Conservation (phyloP, 2,329 filamentous ascomycete genomes). For the Pseudocercospora fijiensis region DNA sequence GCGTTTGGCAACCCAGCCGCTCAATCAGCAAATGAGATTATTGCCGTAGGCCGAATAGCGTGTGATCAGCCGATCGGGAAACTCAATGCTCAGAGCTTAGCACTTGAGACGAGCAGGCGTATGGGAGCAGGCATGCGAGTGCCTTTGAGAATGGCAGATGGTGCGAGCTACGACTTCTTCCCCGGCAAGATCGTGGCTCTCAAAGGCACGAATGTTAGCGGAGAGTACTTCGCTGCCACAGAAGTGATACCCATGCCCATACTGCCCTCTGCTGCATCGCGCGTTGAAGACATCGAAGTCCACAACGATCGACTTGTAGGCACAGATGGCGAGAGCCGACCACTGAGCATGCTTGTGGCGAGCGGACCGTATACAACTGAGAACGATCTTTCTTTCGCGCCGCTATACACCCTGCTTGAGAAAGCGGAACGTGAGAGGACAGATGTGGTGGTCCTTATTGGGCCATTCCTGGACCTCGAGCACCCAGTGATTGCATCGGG, state of each 20-base stretch:
- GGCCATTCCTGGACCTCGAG: conserved; percentile 88
- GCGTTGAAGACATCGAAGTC: conserved; percentile 62
- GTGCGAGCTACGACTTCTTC: conserved; percentile 78
- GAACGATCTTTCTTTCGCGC: conserved; percentile 86
- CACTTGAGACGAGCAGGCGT: conserved; percentile 82
- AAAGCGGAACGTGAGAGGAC: conserved; percentile 72
- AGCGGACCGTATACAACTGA: conserved; percentile 91
- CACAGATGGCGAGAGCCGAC: conserved; percentile 60
- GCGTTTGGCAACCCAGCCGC: conserved; percentile 84
- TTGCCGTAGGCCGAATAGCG: conserved; percentile 88
- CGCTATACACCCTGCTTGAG: conserved; percentile 76
- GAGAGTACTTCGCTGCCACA: conserved; percentile 75
- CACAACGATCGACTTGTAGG: conserved; percentile 68
- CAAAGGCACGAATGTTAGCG: conserved; percentile 81
- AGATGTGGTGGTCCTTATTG: conserved; percentile 76
- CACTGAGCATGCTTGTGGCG: conserved; percentile 74
- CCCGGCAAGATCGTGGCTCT: conserved; percentile 91
- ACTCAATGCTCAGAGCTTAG: conserved; percentile 78
- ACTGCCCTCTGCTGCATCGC: conserved; percentile 71
- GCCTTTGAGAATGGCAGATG: conserved; percentile 68
- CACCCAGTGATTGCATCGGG: conserved; percentile 76
- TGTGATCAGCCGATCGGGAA: conserved; percentile 84
- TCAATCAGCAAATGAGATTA: conserved; percentile 80
- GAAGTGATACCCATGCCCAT: conserved; percentile 74
- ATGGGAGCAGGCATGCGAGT: conserved; percentile 80